Evolutionary conservation across 2,329 filamentous ascomycete species (phyloP).

Genomic region (Penicillium sp.): DNA sequence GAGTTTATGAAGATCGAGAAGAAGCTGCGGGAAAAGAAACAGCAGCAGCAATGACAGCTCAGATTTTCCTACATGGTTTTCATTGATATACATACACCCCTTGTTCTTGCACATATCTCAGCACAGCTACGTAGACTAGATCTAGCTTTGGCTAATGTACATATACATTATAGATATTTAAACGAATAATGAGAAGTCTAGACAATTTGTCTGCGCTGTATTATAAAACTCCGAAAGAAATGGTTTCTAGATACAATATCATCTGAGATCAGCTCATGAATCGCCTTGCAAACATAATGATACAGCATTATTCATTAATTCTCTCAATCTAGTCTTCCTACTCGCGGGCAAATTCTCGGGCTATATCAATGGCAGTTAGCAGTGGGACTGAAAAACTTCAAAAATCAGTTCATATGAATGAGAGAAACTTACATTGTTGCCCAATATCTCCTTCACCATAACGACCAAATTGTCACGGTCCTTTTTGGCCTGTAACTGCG

Average conservation of each 20-base stretch:
- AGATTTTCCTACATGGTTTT: background rate
- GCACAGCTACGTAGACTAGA: background rate
- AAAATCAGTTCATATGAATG: background rate
- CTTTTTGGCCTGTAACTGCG: constrained; percentile 27
- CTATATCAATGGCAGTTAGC: constrained; percentile 20
- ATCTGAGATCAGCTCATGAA: background rate
- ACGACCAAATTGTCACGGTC: constrained; percentile 41
- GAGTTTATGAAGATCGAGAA: constrained; percentile 99
- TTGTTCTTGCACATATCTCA: background rate
- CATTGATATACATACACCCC: background rate
- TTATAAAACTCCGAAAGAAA: background rate
- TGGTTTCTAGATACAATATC: background rate
- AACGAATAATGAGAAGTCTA: background rate
- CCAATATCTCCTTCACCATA: constrained; percentile 36
- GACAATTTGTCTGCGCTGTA: background rate
- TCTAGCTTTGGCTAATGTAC: background rate
- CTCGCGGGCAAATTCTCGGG: constrained; percentile 24
- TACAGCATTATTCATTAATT: constrained; percentile 25
- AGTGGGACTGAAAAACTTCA: background rate
- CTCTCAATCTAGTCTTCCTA: constrained; percentile 26
- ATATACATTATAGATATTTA: background rate
- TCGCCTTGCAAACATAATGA: constrained; percentile 3
- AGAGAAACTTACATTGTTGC: constrained; percentile 32
- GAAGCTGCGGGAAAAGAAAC: constrained; percentile 72
- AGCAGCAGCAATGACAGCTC: constrained; percentile 44